A percentile compares a stretch with the other conserved stretches of the same genome.
phyloP scores from a whole-genome alignment of 805 yeast genomes.

The Candida ovalis region DNA sequence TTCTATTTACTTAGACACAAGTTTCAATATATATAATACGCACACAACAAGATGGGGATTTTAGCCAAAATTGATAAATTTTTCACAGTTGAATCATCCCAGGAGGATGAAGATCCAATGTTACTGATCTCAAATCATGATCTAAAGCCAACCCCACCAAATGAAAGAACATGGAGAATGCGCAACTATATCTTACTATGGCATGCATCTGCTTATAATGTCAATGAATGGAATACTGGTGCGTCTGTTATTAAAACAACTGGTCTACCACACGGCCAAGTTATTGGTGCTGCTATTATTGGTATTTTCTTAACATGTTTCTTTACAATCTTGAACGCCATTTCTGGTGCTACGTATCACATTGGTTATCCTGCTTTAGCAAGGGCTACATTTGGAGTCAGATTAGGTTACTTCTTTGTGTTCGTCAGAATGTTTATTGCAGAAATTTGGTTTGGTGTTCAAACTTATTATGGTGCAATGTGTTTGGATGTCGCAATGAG shows the following conservation, averaged over 20 bases:
- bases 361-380: constrained; percentile 37
- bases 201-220: constrained; percentile 25
- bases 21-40: no score
- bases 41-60: constrained; percentile 23
- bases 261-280: constrained; percentile 18
- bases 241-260: constrained; percentile 24
- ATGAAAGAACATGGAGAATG: constrained; percentile 35
- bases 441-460: constrained; percentile 38
- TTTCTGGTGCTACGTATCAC: constrained; percentile 26
- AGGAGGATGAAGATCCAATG: constrained; percentile 22
- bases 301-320: constrained; percentile 12
- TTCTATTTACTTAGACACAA: no score
- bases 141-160: constrained; percentile 34
- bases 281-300: constrained; percentile 15
- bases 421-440: constrained; percentile 35
- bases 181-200: constrained; percentile 24
- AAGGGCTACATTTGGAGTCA: constrained; percentile 35
- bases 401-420: constrained; percentile 32
- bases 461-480: constrained; percentile 35
- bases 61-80: constrained; percentile 25
- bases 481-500: constrained; percentile 30
- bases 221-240: constrained; percentile 31
- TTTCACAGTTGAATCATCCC: constrained; percentile 11
- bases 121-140: constrained; percentile 33
- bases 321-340: constrained; percentile 17